These are phyloP conservation scores for Aspergillus pseudonomiae DNA, from an alignment of 2,329 filamentous ascomycete genomes.

Conservation along the genomic window DNA sequence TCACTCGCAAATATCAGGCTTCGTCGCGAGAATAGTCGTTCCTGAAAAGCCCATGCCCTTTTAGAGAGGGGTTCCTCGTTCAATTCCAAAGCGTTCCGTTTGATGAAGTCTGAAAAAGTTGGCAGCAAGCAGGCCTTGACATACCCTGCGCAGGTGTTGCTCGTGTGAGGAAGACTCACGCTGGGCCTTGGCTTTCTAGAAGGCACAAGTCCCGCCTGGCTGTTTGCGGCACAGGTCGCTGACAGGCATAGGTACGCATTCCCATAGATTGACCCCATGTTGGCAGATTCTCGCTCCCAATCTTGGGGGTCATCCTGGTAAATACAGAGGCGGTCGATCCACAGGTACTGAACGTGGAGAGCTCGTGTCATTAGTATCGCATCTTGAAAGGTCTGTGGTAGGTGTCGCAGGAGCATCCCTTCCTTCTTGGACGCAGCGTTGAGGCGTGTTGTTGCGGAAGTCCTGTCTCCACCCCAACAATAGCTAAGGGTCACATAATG, in stretches of 20 bases:
- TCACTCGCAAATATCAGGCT: too few relatives aligned
- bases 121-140: too few relatives aligned
- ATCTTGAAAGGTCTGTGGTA: not conserved
- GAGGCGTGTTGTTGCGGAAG: not conserved
- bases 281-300: not conserved
- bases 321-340: not conserved
- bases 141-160: too few relatives aligned
- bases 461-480: not conserved
- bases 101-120: rapidly evolving
- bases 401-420: not conserved
- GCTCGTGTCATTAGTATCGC: not conserved
- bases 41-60: too few relatives aligned
- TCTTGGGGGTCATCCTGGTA: not conserved
- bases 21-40: too few relatives aligned
- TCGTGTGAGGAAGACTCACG: not conserved
- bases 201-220: too few relatives aligned
- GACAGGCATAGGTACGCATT: not conserved
- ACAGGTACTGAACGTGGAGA: not conserved
- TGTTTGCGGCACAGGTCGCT: too few relatives aligned
- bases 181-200: not conserved
- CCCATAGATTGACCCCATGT: not conserved
- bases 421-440: not conserved
- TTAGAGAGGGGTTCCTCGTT: too few relatives aligned
- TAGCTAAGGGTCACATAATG: not conserved
- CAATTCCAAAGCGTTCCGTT: rapidly evolving